Evolutionary conservation across 78 protist genomes (phyloP), one percentile per base, ranked within the genome.

Genomic region (Planoprotostelium fungivorum): DNA sequence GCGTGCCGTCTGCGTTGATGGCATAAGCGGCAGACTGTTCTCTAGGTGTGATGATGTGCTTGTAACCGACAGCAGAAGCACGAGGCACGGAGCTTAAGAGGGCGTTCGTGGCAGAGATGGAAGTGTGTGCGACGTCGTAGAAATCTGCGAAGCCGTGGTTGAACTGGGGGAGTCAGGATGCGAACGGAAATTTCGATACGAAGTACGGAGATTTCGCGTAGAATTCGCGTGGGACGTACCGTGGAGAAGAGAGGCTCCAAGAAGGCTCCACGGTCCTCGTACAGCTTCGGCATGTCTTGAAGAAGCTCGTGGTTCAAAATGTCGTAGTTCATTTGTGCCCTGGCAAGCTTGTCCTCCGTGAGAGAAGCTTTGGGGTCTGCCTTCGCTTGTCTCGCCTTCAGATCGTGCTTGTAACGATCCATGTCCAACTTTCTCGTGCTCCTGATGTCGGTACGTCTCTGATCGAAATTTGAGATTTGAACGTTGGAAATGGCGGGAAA

Each of bases 321-420:
- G 73, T 51, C 73, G 16, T 51, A 51, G 73, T 51, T 51, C 31
- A 16, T 16, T 16, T 51, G 73, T 16, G 73, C 73, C 16, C 73
- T 51, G 73, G 73, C 73, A 5, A 51, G 16, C 16, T 51, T 51
- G 73, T 51, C 73, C 16, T 51, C 73, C 31, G 73, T 51, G 16
- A 51, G 5, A 51, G 73, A 51, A 51, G 73, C 73, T 16, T 51
- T 51, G 5, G 73, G 73, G 73, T 51, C 16, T 5, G 73, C 73
- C 73, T 51, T 51, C 31, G 73, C 73, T 51, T 51, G 73, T 5
- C 16, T 25, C 16, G 73, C 16, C 73, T 51, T 51, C 16, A 89
- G 73, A 63, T 92, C 94, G 63, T 92, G 87, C 88, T 92, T 92
- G 36, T 92, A 92, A 51, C 94, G 83, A 73, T 92, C 94, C 94